Conservation (phyloP, 257 asterid species). For the Rehmannia glutinosa region DNA sequence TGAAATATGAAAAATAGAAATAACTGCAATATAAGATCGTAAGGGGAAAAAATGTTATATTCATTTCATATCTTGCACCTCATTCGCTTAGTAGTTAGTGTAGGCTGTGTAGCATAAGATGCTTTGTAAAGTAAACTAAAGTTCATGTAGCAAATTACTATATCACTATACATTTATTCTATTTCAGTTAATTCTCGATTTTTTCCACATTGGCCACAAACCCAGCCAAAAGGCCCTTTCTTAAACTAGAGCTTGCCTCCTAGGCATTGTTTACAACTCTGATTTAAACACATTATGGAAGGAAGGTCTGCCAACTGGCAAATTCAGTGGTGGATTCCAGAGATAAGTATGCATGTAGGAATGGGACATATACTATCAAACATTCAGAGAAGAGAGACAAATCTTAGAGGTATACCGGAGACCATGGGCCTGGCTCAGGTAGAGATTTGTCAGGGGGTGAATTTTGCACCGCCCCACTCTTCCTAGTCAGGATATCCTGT, state of each 20-base stretch:
- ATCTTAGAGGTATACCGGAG: constrained; percentile 64
- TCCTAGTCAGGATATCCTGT: constrained; percentile 77
- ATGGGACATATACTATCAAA: background rate
- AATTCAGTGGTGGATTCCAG: background rate
- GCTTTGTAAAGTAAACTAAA: too few relatives aligned
- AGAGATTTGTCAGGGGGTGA: constrained; percentile 79
- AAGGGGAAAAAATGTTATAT: background rate
- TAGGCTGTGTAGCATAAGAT: too few relatives aligned
- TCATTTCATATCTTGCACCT: background rate
- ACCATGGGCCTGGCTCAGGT: constrained; percentile 95
- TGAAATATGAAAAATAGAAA: background rate
- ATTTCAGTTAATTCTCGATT: too few relatives aligned
- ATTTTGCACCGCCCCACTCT: constrained; percentile 90
- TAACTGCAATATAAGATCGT: background rate
- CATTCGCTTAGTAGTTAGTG: too few relatives aligned
- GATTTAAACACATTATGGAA: too few relatives aligned
- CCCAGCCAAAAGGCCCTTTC: too few relatives aligned
- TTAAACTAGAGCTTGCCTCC: too few relatives aligned
- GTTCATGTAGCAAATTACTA: too few relatives aligned
- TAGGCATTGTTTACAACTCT: too few relatives aligned
- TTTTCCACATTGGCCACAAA: too few relatives aligned
- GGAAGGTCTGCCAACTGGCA: background rate
- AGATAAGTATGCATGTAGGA: background rate
- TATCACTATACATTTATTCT: too few relatives aligned
- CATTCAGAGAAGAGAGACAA: constrained; percentile 18